Conservation (phyloP, 192 early-diverging fungal species). For the Coemansia furcata region DNA sequence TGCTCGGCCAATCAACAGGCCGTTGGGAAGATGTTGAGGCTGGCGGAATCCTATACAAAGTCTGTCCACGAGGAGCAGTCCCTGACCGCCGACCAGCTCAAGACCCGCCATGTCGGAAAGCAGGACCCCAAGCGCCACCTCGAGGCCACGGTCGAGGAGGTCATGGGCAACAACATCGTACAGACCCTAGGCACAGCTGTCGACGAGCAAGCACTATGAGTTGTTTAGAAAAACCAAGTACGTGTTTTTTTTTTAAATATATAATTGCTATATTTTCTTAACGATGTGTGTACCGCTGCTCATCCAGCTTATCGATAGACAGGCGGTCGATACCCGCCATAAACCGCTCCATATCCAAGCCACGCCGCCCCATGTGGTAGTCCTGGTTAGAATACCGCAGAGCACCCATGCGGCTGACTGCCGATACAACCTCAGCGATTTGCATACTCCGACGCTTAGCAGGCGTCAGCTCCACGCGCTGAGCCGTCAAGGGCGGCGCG, state of each 20-base stretch:
- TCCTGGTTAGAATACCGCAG: constrained; percentile 47
- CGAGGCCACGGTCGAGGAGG: constrained; percentile 85
- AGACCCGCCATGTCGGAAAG: constrained; percentile 99
- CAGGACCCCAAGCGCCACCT: constrained; percentile 99
- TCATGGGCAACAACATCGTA: constrained; percentile 97
- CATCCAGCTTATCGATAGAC: constrained; percentile 23
- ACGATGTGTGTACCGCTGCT: constrained; percentile 16
- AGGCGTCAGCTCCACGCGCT: constrained; percentile 35
- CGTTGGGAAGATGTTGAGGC: constrained; percentile 85
- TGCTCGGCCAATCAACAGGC: constrained; percentile 77
- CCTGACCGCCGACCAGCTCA: constrained; percentile 90
- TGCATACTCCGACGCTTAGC: constrained; percentile 38
- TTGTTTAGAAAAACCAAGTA: too few species aligned
- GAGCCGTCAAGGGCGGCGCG: constrained; percentile 11
- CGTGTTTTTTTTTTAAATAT: too few species aligned
- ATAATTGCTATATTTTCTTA: too few species aligned
- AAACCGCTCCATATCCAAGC: constrained; percentile 41
- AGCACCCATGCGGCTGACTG: constrained; percentile 36
- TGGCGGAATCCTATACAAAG: constrained; percentile 96
- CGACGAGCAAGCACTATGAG: constrained; percentile 68
- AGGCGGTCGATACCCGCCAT: constrained; percentile 26
- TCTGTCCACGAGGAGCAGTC: constrained; percentile 96
- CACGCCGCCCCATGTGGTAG: constrained; percentile 12
- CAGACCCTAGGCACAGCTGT: constrained; percentile 91
- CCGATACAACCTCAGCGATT: constrained; percentile 31